A percentile compares a stretch with the other conserved stretches of the same genome.
phyloP scores from a whole-genome alignment of 116 monocot species.

The Trichopus zeylanicus region DNA sequence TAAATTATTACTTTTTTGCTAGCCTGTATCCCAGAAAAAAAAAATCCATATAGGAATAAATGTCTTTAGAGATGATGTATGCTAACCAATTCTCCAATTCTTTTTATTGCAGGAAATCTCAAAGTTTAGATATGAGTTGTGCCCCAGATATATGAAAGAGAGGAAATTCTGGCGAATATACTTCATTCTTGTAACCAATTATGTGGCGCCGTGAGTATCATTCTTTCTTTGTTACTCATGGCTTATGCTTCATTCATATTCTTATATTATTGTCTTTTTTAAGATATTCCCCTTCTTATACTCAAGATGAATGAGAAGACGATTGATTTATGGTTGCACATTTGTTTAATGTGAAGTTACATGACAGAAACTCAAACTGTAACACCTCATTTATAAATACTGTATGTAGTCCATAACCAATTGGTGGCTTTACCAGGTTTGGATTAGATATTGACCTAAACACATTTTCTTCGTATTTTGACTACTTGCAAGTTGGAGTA shows the following conservation, averaged over 20 bases:
- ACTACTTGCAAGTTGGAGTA: neutral
- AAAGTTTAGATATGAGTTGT: conserved; percentile 91
- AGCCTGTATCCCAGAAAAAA: too few species aligned
- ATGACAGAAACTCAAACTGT: too few species aligned
- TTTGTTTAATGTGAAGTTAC: too few species aligned
- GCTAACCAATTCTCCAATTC: too few species aligned
- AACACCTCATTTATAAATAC: too few species aligned
- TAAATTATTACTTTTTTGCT: too few species aligned
- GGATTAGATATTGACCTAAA: neutral
- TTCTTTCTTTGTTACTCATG: neutral
- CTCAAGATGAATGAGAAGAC: too few species aligned
- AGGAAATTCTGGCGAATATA: conserved; percentile 95
- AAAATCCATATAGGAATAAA: neutral
- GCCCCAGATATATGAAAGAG: conserved; percentile 96
- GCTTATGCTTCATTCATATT: neutral
- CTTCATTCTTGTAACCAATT: conserved; percentile 75
- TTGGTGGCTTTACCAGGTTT: too few species aligned
- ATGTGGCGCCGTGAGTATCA: conserved; percentile 61
- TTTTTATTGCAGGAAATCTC: conserved; percentile 69
- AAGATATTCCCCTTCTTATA: too few species aligned
- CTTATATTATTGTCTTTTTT: too few species aligned
- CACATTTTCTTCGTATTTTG: neutral
- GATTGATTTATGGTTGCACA: too few species aligned
- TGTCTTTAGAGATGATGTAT: neutral
- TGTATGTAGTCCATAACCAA: too few species aligned